Percentiles rank a stretch among this genome's conserved stretches.
phyloP scores from a whole-genome alignment of 2,329 filamentous ascomycete species.

The Colletotrichum simmondsii region DNA sequence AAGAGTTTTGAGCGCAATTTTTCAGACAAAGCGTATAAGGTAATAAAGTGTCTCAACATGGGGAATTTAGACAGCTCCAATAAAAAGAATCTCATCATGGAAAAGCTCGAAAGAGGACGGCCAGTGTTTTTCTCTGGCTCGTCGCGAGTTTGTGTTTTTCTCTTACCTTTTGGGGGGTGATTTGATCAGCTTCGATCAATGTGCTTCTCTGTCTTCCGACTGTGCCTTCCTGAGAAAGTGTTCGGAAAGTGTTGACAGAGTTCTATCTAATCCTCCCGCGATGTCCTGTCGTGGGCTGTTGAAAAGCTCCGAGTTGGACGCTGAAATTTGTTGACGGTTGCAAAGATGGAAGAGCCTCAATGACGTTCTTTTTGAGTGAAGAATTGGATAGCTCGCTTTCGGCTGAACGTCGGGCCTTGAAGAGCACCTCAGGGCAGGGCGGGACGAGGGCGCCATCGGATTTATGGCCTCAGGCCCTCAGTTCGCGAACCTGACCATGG shows the following conservation, averaged over 20 bases:
- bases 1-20: constrained; percentile 42
- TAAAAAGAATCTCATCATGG: constrained; percentile 63
- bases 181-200: background rate
- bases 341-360: background rate
- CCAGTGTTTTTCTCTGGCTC: background rate
- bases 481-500: background rate
- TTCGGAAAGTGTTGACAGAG: no score
- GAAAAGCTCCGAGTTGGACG: constrained; percentile 8
- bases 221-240: background rate
- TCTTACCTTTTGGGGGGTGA: constrained; percentile 19
- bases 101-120: constrained; percentile 6
- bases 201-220: background rate
- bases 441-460: background rate
- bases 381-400: constrained; percentile 1
- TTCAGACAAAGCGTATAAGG: constrained; percentile 64
- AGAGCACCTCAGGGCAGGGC: constrained; percentile 16
- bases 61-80: constrained; percentile 82
- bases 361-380: constrained; percentile 26
- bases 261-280: background rate
- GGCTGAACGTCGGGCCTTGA: constrained; percentile 21
- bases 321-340: background rate
- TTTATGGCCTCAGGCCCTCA: background rate
- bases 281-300: constrained; percentile 4
- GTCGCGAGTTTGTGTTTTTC: background rate
- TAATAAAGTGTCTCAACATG: constrained; percentile 69